A percentile compares a stretch with the other conserved stretches of the same genome.
Evolutionary conservation across 73 alveolate species (phyloP).

Genomic region (Paramecium caudatum): DNA sequence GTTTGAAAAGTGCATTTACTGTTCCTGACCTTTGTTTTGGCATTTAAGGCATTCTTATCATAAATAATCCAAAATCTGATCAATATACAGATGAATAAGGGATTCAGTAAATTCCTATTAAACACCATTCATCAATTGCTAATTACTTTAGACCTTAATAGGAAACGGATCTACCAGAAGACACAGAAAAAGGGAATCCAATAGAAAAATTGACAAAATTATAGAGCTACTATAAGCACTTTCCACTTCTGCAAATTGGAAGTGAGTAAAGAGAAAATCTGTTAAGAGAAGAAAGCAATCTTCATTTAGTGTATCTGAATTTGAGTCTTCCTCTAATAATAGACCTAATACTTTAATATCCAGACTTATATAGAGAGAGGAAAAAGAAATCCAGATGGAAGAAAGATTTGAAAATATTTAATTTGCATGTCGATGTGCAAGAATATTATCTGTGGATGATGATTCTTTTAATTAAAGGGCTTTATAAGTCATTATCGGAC

Average conservation of each 20-base stretch:
- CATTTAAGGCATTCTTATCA: constrained; percentile 5
- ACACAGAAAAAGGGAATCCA: background rate
- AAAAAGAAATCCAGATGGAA: constrained; percentile 15
- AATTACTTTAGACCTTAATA: constrained; percentile 28
- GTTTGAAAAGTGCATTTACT: constrained; percentile 24
- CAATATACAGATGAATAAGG: background rate
- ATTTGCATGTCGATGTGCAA: constrained; percentile 41
- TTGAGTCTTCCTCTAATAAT: background rate
- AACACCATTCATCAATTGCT: constrained; percentile 39
- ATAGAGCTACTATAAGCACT: background rate
- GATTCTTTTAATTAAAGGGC: constrained; percentile 67
- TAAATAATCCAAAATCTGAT: background rate
- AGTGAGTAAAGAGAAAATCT: background rate
- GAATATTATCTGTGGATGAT: constrained; percentile 75
- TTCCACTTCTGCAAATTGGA: background rate
- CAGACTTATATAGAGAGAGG: constrained; percentile 5
- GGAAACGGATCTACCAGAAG: constrained; percentile 3
- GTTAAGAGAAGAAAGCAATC: constrained; percentile 8
- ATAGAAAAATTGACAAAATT: background rate
- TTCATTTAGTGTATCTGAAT: background rate
- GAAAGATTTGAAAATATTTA: constrained; percentile 26
- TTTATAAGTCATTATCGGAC: constrained; percentile 29
- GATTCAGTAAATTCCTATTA: constrained; percentile 2
- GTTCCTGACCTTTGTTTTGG: constrained; percentile 33
- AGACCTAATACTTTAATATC: constrained; percentile 21